Base-by-base conservation (phyloP, 257 asterid genomes). In the Rehmannia glutinosa region DNA sequence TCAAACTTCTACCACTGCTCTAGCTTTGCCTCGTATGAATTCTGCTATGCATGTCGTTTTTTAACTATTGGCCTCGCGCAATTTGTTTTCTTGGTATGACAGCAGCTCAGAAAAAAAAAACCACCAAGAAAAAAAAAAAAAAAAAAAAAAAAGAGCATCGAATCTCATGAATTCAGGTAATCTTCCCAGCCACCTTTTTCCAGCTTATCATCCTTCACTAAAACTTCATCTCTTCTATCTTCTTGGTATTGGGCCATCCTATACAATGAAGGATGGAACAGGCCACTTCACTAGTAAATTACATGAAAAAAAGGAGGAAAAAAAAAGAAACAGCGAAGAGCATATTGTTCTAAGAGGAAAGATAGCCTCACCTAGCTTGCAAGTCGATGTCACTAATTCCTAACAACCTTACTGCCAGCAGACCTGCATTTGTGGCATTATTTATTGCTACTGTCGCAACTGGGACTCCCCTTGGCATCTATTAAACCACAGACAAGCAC, bases 401-500 rank as follows among this genome's bases (percentile, higher is more conserved):
- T 64, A 93, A 74, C 68, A 90, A 63, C 77, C 95, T 82, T 70
- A 90, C 86, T 58, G 99, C 99, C 58, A 93, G 79, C 54, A 90
- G 63, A 67, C 91, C 99, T n/a, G 99, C 97, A 78, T 93, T 93
- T 32, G 97, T 93, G 55, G 99, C 96, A 17, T 88, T 90, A 72
- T 90, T 90, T 79, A 93, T 86, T 15, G 96, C 96, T 7, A 93
- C 92, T 2, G 99, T 93, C 24, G 99, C 97, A 52, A 93, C 97
- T 5, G 99, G 99, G 24, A 90, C 92, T 36, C 97, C 97, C 78
- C 96, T 90, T 13, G 99, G 99, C 99, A 93, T 93, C 99, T 93
- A 66, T 21, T 42, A 35, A 25, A 47, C 16, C 68, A 69, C 24
- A 74, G 23, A n/a, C 3, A 54, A 28, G 39, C 2, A 27, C 25